Base-by-base conservation (phyloP, 108 stramenopile species). In the Fragilaria radians region DNA sequence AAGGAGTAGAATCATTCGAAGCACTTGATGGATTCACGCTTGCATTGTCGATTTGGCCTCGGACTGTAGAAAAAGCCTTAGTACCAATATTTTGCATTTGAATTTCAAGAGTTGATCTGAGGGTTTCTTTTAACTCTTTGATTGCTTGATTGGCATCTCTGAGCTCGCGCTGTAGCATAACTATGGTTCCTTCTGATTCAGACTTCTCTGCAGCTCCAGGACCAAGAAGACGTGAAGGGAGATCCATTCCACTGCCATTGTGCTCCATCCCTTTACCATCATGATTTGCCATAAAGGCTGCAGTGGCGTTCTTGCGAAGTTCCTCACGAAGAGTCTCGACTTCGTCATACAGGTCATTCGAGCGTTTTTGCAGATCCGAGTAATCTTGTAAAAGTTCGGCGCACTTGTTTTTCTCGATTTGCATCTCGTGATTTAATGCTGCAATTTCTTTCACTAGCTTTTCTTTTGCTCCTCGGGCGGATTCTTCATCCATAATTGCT, bases 111-210 rank as follows among this genome's bases (percentile, higher is more conserved):
- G 84, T 71, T 18, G 68, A 72, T 1, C 72, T 64, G 7, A 93
- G 81, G 22, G 88, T 79, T 63, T 89, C 77, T 64, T 93, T 93
- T 47, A 93, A 59, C 31, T 85, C 91, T 42, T 67, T 57, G 36
- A 89, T 93, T 22, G 82, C 85, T 32, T 81, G 74, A 55, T 89
- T 87, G 27, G 87, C 83, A 51, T 80, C 85, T 25, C 66, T 65
- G 2, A 93, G 71, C 64, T 93, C 88, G 53, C 80, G 82, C 61
- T 85, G 81, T 9, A 93, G 72, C 74, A 88, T 88, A 2, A 78
- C 70, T 30, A 92, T 88, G 3, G 87, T 86, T 17, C 73, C 80
- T 63, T 88, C 84, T 19, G 84, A 66, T 64, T 83, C 83, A 4
- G 66, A 48, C 57, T 49, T 49, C 9, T 48, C 18, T 30, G 4